Evolutionary conservation across 1,284 basidiomycete genomes (phyloP).

Genomic region (Cryptococcus hybrid): DNA sequence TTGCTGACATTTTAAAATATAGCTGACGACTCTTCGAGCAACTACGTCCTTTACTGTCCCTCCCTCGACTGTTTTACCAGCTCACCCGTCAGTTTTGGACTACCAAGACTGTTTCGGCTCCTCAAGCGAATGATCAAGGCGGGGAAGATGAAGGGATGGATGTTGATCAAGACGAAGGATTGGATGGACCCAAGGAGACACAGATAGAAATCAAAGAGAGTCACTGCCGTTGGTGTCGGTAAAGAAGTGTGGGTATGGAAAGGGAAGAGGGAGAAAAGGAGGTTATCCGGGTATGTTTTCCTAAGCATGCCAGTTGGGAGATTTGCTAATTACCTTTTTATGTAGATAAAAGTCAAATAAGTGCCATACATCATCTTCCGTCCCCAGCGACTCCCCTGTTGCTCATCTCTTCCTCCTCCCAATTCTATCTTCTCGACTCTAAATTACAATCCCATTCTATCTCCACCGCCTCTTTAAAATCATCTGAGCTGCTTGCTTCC

Average conservation of each 20-base stretch:
- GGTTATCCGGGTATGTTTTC: constrained; percentile 16
- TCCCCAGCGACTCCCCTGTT: constrained; percentile 14
- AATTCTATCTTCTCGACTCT: constrained; percentile 19
- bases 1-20: constrained; percentile 1
- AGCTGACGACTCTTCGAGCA: constrained; percentile 45
- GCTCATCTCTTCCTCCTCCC: constrained; percentile 10
- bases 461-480: background rate
- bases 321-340: background rate
- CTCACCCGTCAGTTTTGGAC: constrained; percentile 34
- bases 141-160: constrained; percentile 9
- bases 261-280: constrained; percentile 25
- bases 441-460: constrained; percentile 5
- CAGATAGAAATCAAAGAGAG: constrained; percentile 15
- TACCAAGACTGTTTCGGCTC: background rate
- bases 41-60: constrained; percentile 48
- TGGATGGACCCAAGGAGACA: background rate
- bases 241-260: constrained; percentile 40
- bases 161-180: constrained; percentile 12
- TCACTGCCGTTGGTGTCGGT: constrained; percentile 36
- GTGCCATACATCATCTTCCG: constrained; percentile 17
- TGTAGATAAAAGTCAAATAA: constrained; percentile 3
- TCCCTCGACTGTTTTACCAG: constrained; percentile 39
- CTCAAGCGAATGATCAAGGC: constrained; percentile 3
- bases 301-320: background rate
- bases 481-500: constrained; percentile 9